Conservation (phyloP, 177 flowering plant species). For the Telopea speciosissima region DNA sequence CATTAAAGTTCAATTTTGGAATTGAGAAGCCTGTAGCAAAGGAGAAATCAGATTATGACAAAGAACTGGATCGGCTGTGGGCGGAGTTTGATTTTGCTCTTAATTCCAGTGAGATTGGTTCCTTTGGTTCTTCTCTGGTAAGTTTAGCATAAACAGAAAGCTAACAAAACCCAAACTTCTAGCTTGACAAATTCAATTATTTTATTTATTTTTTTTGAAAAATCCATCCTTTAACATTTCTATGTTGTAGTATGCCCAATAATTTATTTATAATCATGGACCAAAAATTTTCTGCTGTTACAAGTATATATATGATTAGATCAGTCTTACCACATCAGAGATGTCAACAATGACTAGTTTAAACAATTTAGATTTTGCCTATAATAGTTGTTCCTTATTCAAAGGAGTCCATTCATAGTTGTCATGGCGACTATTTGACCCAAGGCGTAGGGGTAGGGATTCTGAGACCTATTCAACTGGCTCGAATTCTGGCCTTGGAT, state of each 20-base stretch:
- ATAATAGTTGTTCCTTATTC: no score
- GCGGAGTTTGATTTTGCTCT: constrained; percentile 29
- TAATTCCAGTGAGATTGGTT: constrained; percentile 19
- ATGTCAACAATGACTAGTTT: neutral
- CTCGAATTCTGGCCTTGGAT: neutral
- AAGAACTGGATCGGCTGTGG: constrained; percentile 36
- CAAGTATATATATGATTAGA: neutral
- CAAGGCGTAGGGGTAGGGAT: no score
- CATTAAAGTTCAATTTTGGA: constrained; percentile 29
- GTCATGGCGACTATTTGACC: no score
- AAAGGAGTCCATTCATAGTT: no score
- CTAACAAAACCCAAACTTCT: neutral
- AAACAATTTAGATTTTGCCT: no score
- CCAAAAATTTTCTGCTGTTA: no score
- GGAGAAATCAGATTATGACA: constrained; percentile 35
- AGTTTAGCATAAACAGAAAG: constrained; percentile 5
- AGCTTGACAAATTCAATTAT: neutral
- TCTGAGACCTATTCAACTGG: neutral
- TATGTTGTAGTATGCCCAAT: neutral
- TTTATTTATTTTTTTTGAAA: no score
- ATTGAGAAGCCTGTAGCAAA: constrained; percentile 9
- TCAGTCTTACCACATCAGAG: neutral
- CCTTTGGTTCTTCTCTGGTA: constrained; percentile 17
- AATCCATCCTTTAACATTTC: neutral
- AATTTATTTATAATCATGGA: no score